These are phyloP conservation scores for Apiotrichum gracile DNA, from an alignment of 1,284 basidiomycete species.

Conservation along the genomic window DNA sequence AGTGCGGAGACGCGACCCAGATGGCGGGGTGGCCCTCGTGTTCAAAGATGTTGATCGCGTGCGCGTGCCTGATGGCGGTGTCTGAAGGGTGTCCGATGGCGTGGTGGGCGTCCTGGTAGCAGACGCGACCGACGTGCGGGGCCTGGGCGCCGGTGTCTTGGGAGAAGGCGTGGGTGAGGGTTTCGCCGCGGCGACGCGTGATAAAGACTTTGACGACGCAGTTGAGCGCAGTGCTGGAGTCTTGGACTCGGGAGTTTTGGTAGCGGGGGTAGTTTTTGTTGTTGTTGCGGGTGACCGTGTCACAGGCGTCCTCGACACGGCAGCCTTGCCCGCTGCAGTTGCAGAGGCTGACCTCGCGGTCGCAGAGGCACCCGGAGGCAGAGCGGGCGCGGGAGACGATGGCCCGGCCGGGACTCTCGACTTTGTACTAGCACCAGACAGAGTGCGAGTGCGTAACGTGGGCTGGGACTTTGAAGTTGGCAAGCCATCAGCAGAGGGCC, in stretches of 20 bases:
- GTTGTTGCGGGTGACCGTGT: background rate
- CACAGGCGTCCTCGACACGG: background rate
- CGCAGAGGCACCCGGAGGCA: background rate
- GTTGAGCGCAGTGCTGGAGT: background rate
- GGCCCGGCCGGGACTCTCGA: background rate
- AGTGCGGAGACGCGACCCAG: conserved; percentile 7
- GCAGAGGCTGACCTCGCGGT: background rate
- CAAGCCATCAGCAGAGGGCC: background rate
- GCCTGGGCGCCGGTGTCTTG: background rate
- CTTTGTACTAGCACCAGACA: conserved; percentile 6
- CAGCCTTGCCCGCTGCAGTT: background rate
- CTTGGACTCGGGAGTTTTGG: conserved; percentile 4
- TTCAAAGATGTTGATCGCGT: conserved; percentile 9
- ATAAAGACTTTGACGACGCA: conserved; percentile 3
- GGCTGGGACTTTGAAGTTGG: background rate
- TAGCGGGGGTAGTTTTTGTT: conserved; percentile 7
- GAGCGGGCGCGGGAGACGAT: background rate
- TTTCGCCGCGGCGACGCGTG: background rate
- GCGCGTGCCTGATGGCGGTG: background rate
- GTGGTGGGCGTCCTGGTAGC: conserved; percentile 1
- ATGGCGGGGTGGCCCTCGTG: conserved; percentile 1
- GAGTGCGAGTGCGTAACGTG: conserved; percentile 6
- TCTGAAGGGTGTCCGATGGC: background rate
- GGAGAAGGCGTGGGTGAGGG: background rate
- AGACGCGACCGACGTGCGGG: conserved; percentile 1